Conservation (phyloP, 257 asterid genomes). For the Fraxinus cuspidata region DNA sequence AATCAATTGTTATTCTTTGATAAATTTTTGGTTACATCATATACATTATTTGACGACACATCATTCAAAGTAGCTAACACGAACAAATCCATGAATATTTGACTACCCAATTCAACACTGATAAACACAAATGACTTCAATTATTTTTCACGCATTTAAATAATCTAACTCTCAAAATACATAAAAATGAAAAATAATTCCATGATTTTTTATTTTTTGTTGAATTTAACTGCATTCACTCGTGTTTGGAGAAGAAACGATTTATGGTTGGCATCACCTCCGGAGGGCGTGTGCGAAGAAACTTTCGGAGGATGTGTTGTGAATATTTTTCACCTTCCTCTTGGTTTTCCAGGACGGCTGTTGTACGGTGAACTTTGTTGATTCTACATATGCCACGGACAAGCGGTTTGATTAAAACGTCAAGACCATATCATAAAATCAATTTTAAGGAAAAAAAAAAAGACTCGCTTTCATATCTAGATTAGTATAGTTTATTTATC, state of each 20-base stretch:
- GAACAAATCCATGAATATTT: not conserved
- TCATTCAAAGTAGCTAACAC: not conserved
- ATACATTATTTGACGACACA: not conserved
- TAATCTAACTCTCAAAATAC: not conserved
- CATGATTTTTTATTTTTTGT: not conserved
- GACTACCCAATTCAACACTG: not conserved
- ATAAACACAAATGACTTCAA: not conserved
- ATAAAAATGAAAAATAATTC: not conserved
- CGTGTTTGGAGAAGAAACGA: constrained; percentile 60
- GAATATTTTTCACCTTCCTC: constrained; percentile 82
- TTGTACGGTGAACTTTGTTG: constrained; percentile 52
- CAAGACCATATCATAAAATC: not conserved
- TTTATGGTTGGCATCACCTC: constrained; percentile 83
- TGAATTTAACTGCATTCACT: not conserved
- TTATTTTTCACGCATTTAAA: not conserved
- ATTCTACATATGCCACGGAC: constrained; percentile 39
- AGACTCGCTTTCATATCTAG: not conserved
- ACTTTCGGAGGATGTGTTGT: constrained; percentile 65
- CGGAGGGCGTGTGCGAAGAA: constrained; percentile 81
- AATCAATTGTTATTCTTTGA: too few relatives aligned
- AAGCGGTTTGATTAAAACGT: not conserved
- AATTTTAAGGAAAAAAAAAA: too few relatives aligned
- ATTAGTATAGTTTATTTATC: too few relatives aligned
- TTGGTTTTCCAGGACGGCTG: constrained; percentile 60
- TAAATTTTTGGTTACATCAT: too few relatives aligned